Evolutionary conservation across 371 early-diverging fungal species (phyloP).

Genomic region (Mucor sp.): DNA sequence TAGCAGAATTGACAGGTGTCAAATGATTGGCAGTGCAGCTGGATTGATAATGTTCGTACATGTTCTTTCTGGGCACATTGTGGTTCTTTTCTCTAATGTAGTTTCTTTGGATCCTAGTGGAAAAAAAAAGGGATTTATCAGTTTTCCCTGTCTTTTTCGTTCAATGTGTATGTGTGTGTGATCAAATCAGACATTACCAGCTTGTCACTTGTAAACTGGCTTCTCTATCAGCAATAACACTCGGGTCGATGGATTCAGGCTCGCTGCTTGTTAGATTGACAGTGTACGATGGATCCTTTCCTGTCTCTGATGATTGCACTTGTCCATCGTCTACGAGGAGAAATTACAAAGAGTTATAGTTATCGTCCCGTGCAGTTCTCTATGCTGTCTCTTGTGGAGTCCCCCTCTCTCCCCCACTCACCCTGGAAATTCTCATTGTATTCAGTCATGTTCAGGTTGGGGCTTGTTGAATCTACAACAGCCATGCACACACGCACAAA

Average conservation of each 20-base stretch:
- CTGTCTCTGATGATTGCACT: neutral
- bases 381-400: too few species aligned
- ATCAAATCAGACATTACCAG: slow-evolving; percentile 19
- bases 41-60: slow-evolving; percentile 62
- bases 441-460: neutral
- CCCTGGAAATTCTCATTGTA: neutral
- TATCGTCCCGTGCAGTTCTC: too few species aligned
- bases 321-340: neutral
- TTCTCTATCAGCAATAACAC: slow-evolving; percentile 28
- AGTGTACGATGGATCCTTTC: neutral
- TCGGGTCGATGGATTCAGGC: slow-evolving; percentile 14
- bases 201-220: slow-evolving; percentile 25
- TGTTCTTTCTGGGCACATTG: slow-evolving; percentile 61
- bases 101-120: slow-evolving; percentile 52
- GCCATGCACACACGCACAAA: neutral
- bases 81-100: slow-evolving; percentile 54
- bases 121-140: slow-evolving; percentile 3
- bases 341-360: neutral
- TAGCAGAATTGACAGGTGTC: slow-evolving; percentile 66
- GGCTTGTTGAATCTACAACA: neutral
- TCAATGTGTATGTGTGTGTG: neutral
- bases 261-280: neutral
- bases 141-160: too few species aligned
- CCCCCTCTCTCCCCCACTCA: too few species aligned
- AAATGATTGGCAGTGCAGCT: slow-evolving; percentile 42